These are phyloP conservation scores for Alternaria ethzedia DNA, from an alignment of 2,329 filamentous ascomycete genomes.

Conservation along the genomic window DNA sequence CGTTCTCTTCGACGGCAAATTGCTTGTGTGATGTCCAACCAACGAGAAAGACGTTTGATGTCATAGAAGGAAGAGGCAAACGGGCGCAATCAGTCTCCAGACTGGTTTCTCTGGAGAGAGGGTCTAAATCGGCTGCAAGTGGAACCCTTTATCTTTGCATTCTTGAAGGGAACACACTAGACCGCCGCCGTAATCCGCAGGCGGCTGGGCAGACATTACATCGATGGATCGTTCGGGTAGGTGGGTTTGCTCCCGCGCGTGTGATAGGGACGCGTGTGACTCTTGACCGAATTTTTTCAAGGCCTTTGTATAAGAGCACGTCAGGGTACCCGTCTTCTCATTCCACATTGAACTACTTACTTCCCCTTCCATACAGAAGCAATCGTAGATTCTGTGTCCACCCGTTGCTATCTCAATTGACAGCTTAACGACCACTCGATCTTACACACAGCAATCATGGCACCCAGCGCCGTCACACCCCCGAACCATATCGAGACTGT, in stretches of 20 bases:
- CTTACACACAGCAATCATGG: slow-evolving; percentile 22
- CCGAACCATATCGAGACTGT: slow-evolving; percentile 31
- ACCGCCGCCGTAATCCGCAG: slow-evolving; percentile 15
- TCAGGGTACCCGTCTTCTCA: background rate
- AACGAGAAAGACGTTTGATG: background rate
- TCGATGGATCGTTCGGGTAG: slow-evolving; percentile 11
- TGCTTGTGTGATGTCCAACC: background rate
- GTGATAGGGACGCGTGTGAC: slow-evolving; percentile 37
- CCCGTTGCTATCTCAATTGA: background rate
- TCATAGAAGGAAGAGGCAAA: background rate
- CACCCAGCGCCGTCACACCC: slow-evolving; percentile 43
- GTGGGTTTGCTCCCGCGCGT: slow-evolving; percentile 20
- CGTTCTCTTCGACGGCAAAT: background rate
- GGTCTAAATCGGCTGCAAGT: slow-evolving; percentile 10
- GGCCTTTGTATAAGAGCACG: slow-evolving; percentile 24
- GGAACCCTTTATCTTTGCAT: slow-evolving; percentile 20
- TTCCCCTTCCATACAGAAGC: background rate
- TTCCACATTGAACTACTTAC: background rate
- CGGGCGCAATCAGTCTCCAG: background rate
- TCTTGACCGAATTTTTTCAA: slow-evolving; percentile 25
- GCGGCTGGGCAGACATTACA: slow-evolving; percentile 17
- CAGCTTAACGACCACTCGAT: background rate
- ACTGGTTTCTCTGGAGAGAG: background rate
- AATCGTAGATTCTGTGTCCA: background rate
- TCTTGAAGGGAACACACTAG: slow-evolving; percentile 16